Conservation (phyloP, 2,329 filamentous ascomycete species). For the Pezicula carpinea region DNA sequence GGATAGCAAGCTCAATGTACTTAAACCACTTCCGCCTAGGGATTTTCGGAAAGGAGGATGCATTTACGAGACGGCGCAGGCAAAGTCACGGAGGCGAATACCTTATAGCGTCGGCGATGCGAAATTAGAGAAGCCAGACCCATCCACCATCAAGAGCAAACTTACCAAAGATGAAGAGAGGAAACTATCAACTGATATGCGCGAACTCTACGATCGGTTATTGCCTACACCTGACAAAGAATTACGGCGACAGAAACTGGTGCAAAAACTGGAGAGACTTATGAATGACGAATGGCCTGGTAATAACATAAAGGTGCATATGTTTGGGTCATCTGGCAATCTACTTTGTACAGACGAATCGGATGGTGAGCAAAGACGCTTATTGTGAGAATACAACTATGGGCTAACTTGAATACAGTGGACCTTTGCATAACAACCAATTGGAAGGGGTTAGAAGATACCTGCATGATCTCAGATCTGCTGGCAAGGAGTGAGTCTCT, state of each 20-base stretch:
- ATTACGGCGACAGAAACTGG: slow-evolving; percentile 66
- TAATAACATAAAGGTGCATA: slow-evolving; percentile 80
- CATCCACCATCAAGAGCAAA: slow-evolving; percentile 66
- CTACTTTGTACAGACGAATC: slow-evolving; percentile 91
- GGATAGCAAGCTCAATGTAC: slow-evolving; percentile 65
- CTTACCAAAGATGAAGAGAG: slow-evolving; percentile 69
- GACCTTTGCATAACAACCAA: slow-evolving; percentile 96
- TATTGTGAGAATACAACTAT: background rate
- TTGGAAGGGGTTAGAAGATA: slow-evolving; percentile 80
- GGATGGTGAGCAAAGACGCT: slow-evolving; percentile 63
- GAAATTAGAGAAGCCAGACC: slow-evolving; percentile 65
- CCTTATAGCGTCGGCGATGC: slow-evolving; percentile 87
- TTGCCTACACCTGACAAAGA: slow-evolving; percentile 78
- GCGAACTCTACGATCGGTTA: slow-evolving; percentile 78
- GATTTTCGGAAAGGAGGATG: slow-evolving; percentile 50
- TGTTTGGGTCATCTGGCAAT: slow-evolving; percentile 98
- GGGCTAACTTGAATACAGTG: slow-evolving; percentile 47
- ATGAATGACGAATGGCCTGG: slow-evolving; percentile 91
- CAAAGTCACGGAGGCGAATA: slow-evolving; percentile 79
- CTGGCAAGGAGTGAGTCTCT: slow-evolving; percentile 71
- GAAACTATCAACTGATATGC: slow-evolving; percentile 76
- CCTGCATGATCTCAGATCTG: slow-evolving; percentile 85
- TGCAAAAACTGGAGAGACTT: slow-evolving; percentile 82
- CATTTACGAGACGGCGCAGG: slow-evolving; percentile 83
- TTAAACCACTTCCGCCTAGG: slow-evolving; percentile 58